Base-by-base conservation (phyloP, 768 basidiomycete species). In the Hydnum rufescens region DNA sequence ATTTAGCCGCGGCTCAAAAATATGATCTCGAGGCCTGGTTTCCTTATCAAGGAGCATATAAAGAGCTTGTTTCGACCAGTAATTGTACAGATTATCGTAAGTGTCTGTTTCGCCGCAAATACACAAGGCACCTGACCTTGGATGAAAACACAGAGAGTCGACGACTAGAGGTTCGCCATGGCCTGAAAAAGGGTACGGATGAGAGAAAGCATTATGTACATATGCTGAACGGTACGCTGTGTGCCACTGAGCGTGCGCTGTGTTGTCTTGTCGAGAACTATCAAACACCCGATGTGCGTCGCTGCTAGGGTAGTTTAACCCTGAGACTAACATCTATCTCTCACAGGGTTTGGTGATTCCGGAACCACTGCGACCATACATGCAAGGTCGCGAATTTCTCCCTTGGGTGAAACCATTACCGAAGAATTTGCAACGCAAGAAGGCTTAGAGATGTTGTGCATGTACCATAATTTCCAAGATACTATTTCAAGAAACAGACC, bases 251-350 rank as follows among this genome's bases (percentile, higher is more conserved):
- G 67, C 85, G 95, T 34, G 87, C 95, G 1, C 70, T 97, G 19
- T 97, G 93, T 67, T 97, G 95, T 66, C 60, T 99, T 53, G 92
- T 89, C n/a, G 95, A 99, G 69, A 97, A 97, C 66, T 89, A 93
- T 64, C 95, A 99, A 68, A 96, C 90, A 0, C 73, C 83, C 0
- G 89, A 95, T 49, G 92, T 93, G 60, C 53, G 80, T 70, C 50
- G 16, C 5, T 29, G 39, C 43, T 29, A 28, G 4, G 19, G 49
- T 49, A 22, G 23, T 4, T 18, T 29, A 54, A 3, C 13, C 52
- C 23, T n/a, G n/a, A 26, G 42, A 23, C 42, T 50, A 23, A 50
- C 49, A 51, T 48, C 31, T 29, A 19, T 13, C 44, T 53, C 44
- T 19, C 25, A n/a, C 18, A 95, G 89, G 93, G 93, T 26, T 70